Percentiles rank a stretch among this genome's conserved stretches.
These are phyloP conservation scores for Camelina neglecta DNA, from an alignment of 345 rosid species.

Conservation along the genomic window DNA sequence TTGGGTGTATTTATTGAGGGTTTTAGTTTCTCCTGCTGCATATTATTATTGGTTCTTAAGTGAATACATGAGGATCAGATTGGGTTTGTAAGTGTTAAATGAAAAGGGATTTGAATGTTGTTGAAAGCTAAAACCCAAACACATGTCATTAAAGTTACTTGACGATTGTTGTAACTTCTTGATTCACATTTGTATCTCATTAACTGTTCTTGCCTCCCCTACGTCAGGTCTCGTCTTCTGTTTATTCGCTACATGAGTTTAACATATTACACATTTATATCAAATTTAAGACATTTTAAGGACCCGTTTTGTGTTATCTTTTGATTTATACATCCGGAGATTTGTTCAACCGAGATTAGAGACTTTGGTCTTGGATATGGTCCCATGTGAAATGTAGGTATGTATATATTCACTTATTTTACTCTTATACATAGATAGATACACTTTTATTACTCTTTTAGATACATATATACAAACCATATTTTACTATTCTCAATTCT, in stretches of 20 bases:
- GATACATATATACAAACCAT: neutral
- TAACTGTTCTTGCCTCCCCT: neutral
- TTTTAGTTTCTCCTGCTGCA: constrained; percentile 36
- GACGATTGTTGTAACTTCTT: constrained; percentile 7
- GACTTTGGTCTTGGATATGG: neutral
- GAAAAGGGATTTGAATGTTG: constrained; percentile 42
- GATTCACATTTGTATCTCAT: constrained; percentile 29
- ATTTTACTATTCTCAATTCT: neutral
- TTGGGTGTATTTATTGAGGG: constrained; percentile 38
- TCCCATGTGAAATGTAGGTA: no score
- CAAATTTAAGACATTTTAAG: neutral
- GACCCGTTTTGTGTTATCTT: neutral
- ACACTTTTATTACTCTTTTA: no score
- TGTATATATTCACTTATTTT: no score
- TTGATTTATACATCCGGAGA: neutral
- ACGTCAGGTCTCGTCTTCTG: neutral
- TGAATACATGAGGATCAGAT: constrained; percentile 38
- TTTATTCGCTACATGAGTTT: neutral
- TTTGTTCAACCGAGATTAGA: neutral
- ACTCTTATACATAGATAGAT: no score
- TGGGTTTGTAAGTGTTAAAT: constrained; percentile 41
- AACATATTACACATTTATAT: constrained; percentile 2
- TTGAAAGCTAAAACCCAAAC: constrained; percentile 28
- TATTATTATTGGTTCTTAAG: constrained; percentile 41
- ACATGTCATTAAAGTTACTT: constrained; percentile 22